These are phyloP conservation scores for Pichia exigua DNA, from an alignment of 805 yeast species.

Conservation along the genomic window DNA sequence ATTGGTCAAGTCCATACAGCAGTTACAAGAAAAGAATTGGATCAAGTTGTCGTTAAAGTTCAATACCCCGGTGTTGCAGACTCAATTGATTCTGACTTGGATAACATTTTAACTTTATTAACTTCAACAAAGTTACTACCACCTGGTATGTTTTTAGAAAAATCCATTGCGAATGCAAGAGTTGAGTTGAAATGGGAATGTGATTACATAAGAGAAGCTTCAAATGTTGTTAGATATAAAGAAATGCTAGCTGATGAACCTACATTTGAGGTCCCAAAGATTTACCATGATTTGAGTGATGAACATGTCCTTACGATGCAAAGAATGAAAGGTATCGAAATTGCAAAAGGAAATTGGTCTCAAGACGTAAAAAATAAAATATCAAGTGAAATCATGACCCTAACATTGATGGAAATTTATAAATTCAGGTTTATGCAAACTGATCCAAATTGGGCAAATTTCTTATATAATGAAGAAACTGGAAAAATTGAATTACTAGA, in stretches of 20 bases:
- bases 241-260: conserved; percentile 53
- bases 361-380: conserved; percentile 75
- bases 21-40: conserved; percentile 47
- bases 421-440: conserved; percentile 91
- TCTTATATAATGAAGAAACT: conserved; percentile 68
- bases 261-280: conserved; percentile 73
- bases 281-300: conserved; percentile 69
- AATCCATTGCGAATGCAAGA: conserved; percentile 88
- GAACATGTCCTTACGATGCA: conserved; percentile 87
- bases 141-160: conserved; percentile 84
- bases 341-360: conserved; percentile 65
- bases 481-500: conserved; percentile 78
- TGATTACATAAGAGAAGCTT: conserved; percentile 87
- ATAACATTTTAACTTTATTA: conserved; percentile 69
- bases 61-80: conserved; percentile 97
- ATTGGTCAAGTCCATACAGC: conserved; percentile 96
- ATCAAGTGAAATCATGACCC: conserved; percentile 77
- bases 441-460: conserved; percentile 99
- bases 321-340: conserved; percentile 73
- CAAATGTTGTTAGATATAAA: conserved; percentile 59
- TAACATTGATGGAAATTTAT: conserved; percentile 81
- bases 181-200: conserved; percentile 96
- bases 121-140: conserved; percentile 86
- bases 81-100: conserved; percentile 89
- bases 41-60: conserved; percentile 84